These are phyloP conservation scores for Yamadazyma blattariae DNA, from an alignment of 1,139 yeast species.

Conservation along the genomic window DNA sequence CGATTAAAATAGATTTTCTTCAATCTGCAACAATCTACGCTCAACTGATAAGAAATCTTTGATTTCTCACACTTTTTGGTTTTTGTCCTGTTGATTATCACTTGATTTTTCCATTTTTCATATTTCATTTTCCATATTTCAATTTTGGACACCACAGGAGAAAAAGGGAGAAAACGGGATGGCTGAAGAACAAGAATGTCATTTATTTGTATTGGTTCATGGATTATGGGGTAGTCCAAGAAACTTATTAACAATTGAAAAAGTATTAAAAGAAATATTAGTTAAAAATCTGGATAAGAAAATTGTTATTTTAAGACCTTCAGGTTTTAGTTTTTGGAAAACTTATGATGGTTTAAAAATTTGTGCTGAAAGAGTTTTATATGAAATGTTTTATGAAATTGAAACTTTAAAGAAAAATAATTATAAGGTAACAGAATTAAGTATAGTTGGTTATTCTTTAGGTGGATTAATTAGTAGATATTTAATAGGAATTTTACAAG, in stretches of 20 bases:
- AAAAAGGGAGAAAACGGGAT: no score
- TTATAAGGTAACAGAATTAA: slow-evolving; percentile 35
- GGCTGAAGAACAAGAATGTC: slow-evolving; percentile 27
- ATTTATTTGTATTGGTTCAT: slow-evolving; percentile 76
- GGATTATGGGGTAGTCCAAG: slow-evolving; percentile 87
- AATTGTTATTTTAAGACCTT: slow-evolving; percentile 60
- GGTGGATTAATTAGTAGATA: slow-evolving; percentile 54
- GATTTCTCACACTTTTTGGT: no score
- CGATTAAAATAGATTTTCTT: no score
- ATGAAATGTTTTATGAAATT: slow-evolving; percentile 59
- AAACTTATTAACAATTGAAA: slow-evolving; percentile 64
- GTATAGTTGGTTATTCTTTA: slow-evolving; percentile 43
- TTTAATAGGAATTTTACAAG: slow-evolving; percentile 64
- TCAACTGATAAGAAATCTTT: no score
- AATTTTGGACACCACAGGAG: no score
- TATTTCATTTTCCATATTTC: no score
- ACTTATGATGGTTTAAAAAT: slow-evolving; percentile 83
- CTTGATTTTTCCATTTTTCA: no score
- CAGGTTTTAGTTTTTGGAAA: slow-evolving; percentile 68
- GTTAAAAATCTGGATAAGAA: slow-evolving; percentile 33
- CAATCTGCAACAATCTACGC: no score
- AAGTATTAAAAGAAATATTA: slow-evolving; percentile 44
- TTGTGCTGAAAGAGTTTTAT: slow-evolving; percentile 66
- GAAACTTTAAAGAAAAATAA: slow-evolving; percentile 44
- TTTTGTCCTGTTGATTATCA: no score